phyloP scores from a whole-genome alignment of 1,284 basidiomycete genomes.

The Bondarzewia mesenterica region DNA sequence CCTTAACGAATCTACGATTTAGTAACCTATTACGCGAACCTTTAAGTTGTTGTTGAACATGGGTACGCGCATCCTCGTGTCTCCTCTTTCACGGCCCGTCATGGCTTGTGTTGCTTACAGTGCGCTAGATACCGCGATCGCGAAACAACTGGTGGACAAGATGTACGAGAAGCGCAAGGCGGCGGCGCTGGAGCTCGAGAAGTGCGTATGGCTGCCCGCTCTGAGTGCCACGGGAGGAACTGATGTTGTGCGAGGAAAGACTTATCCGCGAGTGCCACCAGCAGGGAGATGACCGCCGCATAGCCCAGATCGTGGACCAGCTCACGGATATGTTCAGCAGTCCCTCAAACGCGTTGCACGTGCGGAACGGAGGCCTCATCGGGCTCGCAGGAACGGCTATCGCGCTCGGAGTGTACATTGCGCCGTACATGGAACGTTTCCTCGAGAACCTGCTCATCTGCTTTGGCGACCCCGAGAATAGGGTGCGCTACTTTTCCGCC shows the following conservation, averaged over 20 bases:
- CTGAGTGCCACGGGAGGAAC: background rate
- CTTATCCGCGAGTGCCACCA: constrained; percentile 78
- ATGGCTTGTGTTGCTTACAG: background rate
- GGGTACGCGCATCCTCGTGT: too few relatives aligned
- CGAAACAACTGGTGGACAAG: constrained; percentile 77
- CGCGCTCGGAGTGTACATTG: constrained; percentile 88
- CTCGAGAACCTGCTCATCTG: constrained; percentile 87
- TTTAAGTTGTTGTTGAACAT: too few relatives aligned
- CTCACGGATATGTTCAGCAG: constrained; percentile 89
- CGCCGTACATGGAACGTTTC: constrained; percentile 91
- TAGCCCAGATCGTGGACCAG: constrained; percentile 88
- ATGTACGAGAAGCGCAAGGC: constrained; percentile 95
- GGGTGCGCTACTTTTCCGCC: constrained; percentile 94
- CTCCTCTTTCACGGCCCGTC: too few relatives aligned
- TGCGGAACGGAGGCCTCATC: constrained; percentile 93
- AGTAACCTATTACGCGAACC: too few relatives aligned
- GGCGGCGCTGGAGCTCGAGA: constrained; percentile 92
- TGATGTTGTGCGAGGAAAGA: constrained; percentile 22
- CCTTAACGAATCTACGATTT: too few relatives aligned
- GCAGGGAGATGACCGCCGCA: constrained; percentile 74
- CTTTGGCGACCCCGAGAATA: constrained; percentile 91
- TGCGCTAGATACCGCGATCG: constrained; percentile 47
- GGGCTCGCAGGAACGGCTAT: constrained; percentile 96
- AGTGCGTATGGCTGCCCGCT: constrained; percentile 38
- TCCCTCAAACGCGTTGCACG: constrained; percentile 73